Evolutionary conservation across 805 yeast genomes (phyloP).

Genomic region (Yarrowia keelungensis): DNA sequence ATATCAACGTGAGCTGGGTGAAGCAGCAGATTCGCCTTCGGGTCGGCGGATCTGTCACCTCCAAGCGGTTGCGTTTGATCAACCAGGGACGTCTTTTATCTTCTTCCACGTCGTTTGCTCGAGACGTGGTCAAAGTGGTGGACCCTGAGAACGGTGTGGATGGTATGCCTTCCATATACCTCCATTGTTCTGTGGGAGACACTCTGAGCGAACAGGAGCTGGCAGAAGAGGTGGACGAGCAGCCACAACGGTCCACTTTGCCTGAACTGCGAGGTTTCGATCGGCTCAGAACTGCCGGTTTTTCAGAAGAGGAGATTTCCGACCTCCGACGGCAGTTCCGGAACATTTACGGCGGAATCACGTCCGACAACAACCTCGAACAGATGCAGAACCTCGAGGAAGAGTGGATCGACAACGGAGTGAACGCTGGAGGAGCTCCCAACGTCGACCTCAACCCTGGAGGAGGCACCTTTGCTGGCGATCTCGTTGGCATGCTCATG

Average conservation of each 20-base stretch:
- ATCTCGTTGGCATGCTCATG: slow-evolving; percentile 70
- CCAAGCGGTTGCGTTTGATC: slow-evolving; percentile 64
- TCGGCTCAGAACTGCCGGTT: slow-evolving; percentile 80
- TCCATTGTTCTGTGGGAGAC: slow-evolving; percentile 83
- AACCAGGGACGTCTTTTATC: slow-evolving; percentile 71
- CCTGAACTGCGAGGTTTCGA: slow-evolving; percentile 88
- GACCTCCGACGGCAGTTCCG: slow-evolving; percentile 78
- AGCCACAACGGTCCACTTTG: slow-evolving; percentile 60
- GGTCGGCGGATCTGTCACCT: slow-evolving; percentile 48
- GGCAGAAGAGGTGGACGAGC: slow-evolving; percentile 62
- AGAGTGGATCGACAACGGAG: slow-evolving; percentile 85
- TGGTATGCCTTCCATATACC: slow-evolving; percentile 55
- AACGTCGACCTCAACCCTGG: slow-evolving; percentile 43
- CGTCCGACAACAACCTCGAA: slow-evolving; percentile 19
- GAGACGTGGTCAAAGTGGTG: slow-evolving; percentile 53
- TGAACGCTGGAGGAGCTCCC: slow-evolving; percentile 58
- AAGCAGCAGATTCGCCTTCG: slow-evolving; percentile 55
- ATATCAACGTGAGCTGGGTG: slow-evolving; percentile 53
- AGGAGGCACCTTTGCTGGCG: slow-evolving; percentile 64
- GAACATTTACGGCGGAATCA: slow-evolving; percentile 53
- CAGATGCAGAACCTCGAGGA: slow-evolving; percentile 64
- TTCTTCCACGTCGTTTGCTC: slow-evolving; percentile 61
- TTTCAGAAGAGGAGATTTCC: slow-evolving; percentile 75
- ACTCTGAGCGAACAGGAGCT: slow-evolving; percentile 62
- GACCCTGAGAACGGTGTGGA: slow-evolving; percentile 38